These are phyloP conservation scores for Poteriospumella lacustris DNA, from an alignment of 108 stramenopile species.

Conservation along the genomic window DNA sequence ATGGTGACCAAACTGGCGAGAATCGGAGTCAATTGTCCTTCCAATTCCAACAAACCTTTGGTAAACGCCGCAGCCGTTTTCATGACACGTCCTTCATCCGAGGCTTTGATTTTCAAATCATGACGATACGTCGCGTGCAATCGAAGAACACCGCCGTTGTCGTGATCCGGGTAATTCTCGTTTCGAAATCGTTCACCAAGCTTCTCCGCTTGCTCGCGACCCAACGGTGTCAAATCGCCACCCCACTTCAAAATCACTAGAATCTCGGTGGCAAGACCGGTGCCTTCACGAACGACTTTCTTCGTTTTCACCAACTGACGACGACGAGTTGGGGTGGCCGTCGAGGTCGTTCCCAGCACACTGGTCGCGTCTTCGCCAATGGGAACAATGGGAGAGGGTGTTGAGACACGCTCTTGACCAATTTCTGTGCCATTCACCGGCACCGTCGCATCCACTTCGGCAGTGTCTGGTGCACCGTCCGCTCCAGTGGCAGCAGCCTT, in stretches of 20 bases:
- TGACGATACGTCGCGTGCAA: conserved; percentile 97
- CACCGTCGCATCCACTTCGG: neutral
- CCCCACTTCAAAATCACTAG: conserved; percentile 97
- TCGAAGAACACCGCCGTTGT: conserved; percentile 68
- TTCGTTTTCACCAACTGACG: neutral
- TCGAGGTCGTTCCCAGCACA: neutral
- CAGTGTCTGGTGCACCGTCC: neutral
- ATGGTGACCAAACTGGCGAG: conserved; percentile 92
- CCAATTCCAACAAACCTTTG: conserved; percentile 88
- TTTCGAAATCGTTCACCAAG: conserved; percentile 81
- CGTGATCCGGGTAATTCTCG: conserved; percentile 76
- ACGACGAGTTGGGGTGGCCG: neutral
- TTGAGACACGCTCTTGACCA: too few species aligned
- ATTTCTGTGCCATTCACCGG: neutral
- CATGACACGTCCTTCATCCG: conserved; percentile 97
- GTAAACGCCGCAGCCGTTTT: conserved; percentile 96
- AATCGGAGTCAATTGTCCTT: conserved; percentile 94
- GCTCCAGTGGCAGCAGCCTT: neutral
- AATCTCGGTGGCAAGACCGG: conserved; percentile 46
- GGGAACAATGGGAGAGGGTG: too few species aligned
- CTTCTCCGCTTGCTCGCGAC: conserved; percentile 79
- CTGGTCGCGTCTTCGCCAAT: neutral
- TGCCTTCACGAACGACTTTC: neutral
- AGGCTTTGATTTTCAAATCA: conserved; percentile 95
- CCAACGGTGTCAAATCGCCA: conserved; percentile 87